A percentile compares a stretch with the other conserved stretches of the same genome.
Evolutionary conservation across 2,329 filamentous ascomycete genomes (phyloP).

Genomic region (Ceratocystis colombiana): DNA sequence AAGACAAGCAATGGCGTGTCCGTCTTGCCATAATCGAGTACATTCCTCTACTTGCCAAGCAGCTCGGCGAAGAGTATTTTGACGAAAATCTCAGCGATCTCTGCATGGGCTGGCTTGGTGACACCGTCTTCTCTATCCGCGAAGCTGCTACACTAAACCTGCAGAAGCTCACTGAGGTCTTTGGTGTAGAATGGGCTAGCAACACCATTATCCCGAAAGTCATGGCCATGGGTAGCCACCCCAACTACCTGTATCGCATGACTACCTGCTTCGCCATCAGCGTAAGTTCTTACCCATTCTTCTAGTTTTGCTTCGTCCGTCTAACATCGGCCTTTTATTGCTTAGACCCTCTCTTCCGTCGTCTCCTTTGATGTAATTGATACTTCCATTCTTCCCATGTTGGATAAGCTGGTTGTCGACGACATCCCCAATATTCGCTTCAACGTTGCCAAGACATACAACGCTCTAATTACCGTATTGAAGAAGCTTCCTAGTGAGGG

Average conservation of each 20-base stretch:
- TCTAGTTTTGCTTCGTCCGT: conserved; percentile 22
- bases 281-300: conserved; percentile 45
- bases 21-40: conserved; percentile 98
- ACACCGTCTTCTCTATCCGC: conserved; percentile 96
- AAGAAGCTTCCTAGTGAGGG: conserved; percentile 82
- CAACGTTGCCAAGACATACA: conserved; percentile 97
- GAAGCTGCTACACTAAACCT: conserved; percentile 96
- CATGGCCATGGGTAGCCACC: conserved; percentile 94
- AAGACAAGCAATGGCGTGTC: conserved; percentile 99
- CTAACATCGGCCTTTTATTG: conserved; percentile 26
- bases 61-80: conserved; percentile 94
- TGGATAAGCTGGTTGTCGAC: conserved; percentile 85
- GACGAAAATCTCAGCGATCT: conserved; percentile 91
- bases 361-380: conserved; percentile 90
- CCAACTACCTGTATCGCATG: conserved; percentile 99
- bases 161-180: conserved; percentile 97
- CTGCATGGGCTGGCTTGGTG: conserved; percentile 97
- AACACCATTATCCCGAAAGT: conserved; percentile 97
- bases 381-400: conserved; percentile 86
- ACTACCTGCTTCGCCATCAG: conserved; percentile 99
- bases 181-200: conserved; percentile 94
- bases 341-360: conserved; percentile 80
- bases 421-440: conserved; percentile 99
- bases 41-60: conserved; percentile 88
- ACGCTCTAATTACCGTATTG: conserved; percentile 78